Evolutionary conservation across 768 basidiomycete species (phyloP).

Genomic region (Coprinopsis sp.): DNA sequence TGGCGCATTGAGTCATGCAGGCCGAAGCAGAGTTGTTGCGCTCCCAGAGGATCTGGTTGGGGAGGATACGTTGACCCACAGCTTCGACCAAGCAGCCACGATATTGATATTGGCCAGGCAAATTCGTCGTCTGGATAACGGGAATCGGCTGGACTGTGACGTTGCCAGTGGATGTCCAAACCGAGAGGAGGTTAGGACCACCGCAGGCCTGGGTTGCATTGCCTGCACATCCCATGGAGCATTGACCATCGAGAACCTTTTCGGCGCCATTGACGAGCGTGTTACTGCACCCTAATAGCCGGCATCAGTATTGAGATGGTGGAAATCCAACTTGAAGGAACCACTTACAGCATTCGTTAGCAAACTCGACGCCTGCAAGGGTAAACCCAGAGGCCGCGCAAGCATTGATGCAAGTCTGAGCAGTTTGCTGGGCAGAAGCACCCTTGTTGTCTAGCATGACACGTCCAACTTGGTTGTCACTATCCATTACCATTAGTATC

Average conservation of each 20-base stretch:
- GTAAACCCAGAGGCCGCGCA: conserved; percentile 57
- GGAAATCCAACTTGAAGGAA: neutral
- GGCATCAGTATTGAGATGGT: conserved; percentile 2
- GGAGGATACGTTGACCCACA: conserved; percentile 38
- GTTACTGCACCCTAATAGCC: conserved; percentile 62
- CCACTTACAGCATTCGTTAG: conserved; percentile 44
- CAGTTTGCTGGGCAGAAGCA: conserved; percentile 40
- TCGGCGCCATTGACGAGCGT: conserved; percentile 58
- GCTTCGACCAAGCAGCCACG: conserved; percentile 61
- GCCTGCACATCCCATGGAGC: conserved; percentile 74
- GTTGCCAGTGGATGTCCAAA: conserved; percentile 52
- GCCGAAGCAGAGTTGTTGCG: conserved; percentile 59
- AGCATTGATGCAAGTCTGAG: conserved; percentile 55
- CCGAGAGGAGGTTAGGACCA: conserved; percentile 65
- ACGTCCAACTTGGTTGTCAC: conserved; percentile 64
- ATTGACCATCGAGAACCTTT: conserved; percentile 41
- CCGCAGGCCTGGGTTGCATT: conserved; percentile 66
- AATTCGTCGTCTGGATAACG: conserved; percentile 42
- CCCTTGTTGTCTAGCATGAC: conserved; percentile 34
- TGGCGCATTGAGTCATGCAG: conserved; percentile 65
- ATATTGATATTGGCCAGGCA: conserved; percentile 64
- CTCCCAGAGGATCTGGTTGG: conserved; percentile 53
- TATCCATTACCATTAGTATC: conserved; percentile 17
- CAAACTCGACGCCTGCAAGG: conserved; percentile 67
- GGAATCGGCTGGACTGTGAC: conserved; percentile 60